phyloP scores from a whole-genome alignment of 768 basidiomycete species.

The Collybia nuda region DNA sequence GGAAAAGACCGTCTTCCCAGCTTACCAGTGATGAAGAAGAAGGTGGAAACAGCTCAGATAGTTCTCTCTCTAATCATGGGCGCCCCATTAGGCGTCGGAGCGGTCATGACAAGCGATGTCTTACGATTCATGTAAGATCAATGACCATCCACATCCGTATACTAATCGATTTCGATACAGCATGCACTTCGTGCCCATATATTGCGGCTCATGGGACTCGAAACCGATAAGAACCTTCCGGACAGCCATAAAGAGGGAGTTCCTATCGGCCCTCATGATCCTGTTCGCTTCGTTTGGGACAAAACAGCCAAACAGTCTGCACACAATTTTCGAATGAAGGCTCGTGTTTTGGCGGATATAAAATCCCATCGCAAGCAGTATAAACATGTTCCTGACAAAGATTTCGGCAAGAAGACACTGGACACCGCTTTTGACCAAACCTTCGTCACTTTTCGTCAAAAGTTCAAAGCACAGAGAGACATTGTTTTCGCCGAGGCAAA shows the following conservation, averaged over 20 bases:
- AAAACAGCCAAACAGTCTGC: constrained; percentile 75
- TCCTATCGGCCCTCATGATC: constrained; percentile 41
- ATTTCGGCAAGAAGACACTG: constrained; percentile 61
- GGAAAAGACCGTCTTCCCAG: constrained; percentile 28
- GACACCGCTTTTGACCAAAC: constrained; percentile 70
- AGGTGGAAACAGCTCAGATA: constrained; percentile 32
- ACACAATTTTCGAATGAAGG: constrained; percentile 73
- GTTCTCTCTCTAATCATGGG: constrained; percentile 25
- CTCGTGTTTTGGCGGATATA: constrained; percentile 59
- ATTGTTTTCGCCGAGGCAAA: constrained; percentile 36
- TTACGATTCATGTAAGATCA: constrained; percentile 63
- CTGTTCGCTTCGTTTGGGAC: constrained; percentile 78
- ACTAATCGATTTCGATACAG: constrained; percentile 30
- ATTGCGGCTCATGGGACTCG: constrained; percentile 56
- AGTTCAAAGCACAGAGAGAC: constrained; percentile 63
- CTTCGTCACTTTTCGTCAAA: constrained; percentile 67
- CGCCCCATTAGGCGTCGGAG: constrained; percentile 46
- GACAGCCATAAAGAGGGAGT: constrained; percentile 59
- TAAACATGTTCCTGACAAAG: constrained; percentile 62
- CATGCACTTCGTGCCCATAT: constrained; percentile 72
- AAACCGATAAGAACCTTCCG: constrained; percentile 58
- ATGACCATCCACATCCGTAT: background rate
- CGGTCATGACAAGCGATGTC: constrained; percentile 63
- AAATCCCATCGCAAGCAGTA: constrained; percentile 55
- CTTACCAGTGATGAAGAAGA: constrained; percentile 38